Base-by-base conservation (phyloP, 352 stramenopile genomes). In the Pythium utonaiense region DNA sequence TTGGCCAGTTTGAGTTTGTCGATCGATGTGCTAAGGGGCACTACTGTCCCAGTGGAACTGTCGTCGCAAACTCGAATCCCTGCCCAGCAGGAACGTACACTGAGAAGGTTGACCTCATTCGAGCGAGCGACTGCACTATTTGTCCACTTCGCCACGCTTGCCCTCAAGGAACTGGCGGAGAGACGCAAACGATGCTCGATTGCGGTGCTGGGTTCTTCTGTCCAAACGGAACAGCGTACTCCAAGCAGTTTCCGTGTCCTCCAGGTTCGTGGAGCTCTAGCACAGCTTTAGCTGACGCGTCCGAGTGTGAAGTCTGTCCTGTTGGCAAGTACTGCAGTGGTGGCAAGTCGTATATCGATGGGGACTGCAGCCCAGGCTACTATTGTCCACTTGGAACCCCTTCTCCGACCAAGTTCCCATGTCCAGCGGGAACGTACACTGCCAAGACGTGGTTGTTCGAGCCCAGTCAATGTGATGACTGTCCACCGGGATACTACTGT, bases 361-460 rank as follows among this genome's bases (percentile, higher is more conserved):
- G 83, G 13, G 70, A 54, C 33, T 94, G 85, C 61, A 79, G 76
- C 34, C 51, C 86, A 0, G 93, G 93, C 0, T 72, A 98, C 63
- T 98, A 96, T 58, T 98, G 93, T 64, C 89, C 89, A 12, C 69
- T 95, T 16, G 78, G 75, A 14, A 96, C 92, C 2, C 65, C 73
- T 6, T 81, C 73, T 0, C 61, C 74, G 6, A 87, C 74, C 6
- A 74, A 81, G 40, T 95, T 83, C 38, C 88, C 86, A 13, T 97
- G 92, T 38, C 87, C 87, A 21, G 86, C 72, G 4, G 92, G 92
- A 17, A 95, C 76, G 3, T 97, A 86, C 73, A 90, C 81, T 1
- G 47, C 78, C 9, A 81, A 85, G 17, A 93, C 80, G 17, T 88
- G 70, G 67, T 58, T 95, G 28, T 91, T 88, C 17, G 80, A 92